Percentiles rank a stretch among this genome's conserved stretches.
Evolutionary conservation across 768 basidiomycete species (phyloP).

Genomic region (Termitomyces sp.): DNA sequence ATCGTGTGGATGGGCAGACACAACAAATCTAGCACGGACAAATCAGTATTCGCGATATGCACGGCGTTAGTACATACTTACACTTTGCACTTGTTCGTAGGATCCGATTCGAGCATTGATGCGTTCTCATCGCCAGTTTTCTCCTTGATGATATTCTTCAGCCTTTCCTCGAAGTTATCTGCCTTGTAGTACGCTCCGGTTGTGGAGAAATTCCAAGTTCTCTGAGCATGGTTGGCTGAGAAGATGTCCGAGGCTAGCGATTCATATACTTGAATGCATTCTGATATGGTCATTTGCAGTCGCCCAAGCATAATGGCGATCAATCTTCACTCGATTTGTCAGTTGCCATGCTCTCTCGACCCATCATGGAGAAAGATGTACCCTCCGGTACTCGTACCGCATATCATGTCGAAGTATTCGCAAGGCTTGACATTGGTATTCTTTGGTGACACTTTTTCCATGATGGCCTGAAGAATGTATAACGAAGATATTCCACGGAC

Average conservation of each 20-base stretch:
- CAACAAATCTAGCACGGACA: conserved; percentile 18
- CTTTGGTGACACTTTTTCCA: conserved; percentile 18
- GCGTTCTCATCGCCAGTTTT: conserved; percentile 20
- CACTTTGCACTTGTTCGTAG: conserved; percentile 23
- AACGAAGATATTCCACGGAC: conserved; percentile 28
- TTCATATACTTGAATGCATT: conserved; percentile 24
- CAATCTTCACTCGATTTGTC: conserved; percentile 5
- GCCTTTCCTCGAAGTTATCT: conserved; percentile 18
- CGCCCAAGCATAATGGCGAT: conserved; percentile 34
- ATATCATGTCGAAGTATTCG: conserved; percentile 30
- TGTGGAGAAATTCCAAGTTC: conserved; percentile 5
- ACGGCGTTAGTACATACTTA: conserved; percentile 7
- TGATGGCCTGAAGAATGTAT: conserved; percentile 23
- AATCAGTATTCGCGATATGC: background rate
- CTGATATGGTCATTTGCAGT: conserved; percentile 27
- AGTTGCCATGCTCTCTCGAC: background rate
- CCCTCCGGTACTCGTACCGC: conserved; percentile 30
- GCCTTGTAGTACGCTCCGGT: conserved; percentile 21
- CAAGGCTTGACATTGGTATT: conserved; percentile 20
- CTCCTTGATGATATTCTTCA: conserved; percentile 20
- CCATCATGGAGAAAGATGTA: conserved; percentile 5
- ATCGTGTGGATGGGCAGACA: conserved; percentile 18
- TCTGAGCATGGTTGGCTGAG: conserved; percentile 10
- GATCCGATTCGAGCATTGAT: conserved; percentile 18
- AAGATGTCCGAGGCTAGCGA: conserved; percentile 25